Evolutionary conservation across 176 grass and related monocot species (phyloP).

Genomic region (Aegilops sharonensis): DNA sequence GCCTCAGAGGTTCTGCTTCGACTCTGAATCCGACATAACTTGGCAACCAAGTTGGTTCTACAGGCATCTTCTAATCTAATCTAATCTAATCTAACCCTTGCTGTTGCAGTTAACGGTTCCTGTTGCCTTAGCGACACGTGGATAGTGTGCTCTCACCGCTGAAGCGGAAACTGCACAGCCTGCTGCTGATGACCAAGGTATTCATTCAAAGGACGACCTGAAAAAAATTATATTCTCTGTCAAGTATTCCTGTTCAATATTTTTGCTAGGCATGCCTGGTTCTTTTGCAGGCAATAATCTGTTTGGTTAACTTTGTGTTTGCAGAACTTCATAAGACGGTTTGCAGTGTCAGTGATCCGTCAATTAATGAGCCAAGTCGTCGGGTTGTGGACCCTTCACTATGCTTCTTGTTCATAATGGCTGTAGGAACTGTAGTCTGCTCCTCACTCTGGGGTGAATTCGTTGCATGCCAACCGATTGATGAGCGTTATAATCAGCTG

Average conservation of each 20-base stretch:
- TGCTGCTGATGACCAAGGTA: constrained; percentile 76
- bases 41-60: neutral
- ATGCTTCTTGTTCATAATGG: constrained; percentile 87
- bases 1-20: constrained; percentile 54
- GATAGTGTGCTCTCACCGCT: constrained; percentile 77
- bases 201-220: neutral
- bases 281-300: constrained; percentile 30
- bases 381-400: constrained; percentile 71
- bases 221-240: neutral
- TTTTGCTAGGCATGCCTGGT: neutral
- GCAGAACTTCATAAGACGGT: constrained; percentile 96
- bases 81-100: neutral
- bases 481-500: constrained; percentile 77
- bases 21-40: neutral
- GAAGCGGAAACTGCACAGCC: constrained; percentile 74
- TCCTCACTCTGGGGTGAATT: constrained; percentile 82
- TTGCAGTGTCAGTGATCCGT: constrained; percentile 79
- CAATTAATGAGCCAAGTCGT: constrained; percentile 69
- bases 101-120: constrained; percentile 62
- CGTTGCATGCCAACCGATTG: constrained; percentile 65
- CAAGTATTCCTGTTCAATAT: neutral
- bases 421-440: constrained; percentile 79
- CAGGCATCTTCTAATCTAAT: neutral
- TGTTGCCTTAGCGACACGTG: constrained; percentile 76
- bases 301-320: constrained; percentile 1